These are phyloP conservation scores for Emericellopsis terricola DNA, from an alignment of 495 filamentous ascomycete species.

Conservation along the genomic window DNA sequence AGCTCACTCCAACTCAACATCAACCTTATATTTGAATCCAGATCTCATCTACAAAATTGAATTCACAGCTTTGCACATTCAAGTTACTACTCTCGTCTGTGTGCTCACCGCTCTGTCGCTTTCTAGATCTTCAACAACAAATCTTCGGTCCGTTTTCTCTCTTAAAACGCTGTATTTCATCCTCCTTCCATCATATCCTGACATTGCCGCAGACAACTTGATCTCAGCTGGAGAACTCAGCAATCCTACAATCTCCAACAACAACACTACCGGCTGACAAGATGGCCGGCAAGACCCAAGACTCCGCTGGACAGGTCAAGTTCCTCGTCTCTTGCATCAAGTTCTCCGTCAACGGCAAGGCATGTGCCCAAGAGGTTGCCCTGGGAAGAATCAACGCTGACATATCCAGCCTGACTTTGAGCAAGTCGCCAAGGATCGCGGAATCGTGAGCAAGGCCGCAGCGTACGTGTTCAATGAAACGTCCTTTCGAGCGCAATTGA, in stretches of 20 bases:
- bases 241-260: neutral
- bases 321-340: conserved; percentile 49
- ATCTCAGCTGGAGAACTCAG: neutral
- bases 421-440: conserved; percentile 42
- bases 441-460: conserved; percentile 42
- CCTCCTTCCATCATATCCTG: neutral
- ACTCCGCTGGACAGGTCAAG: conserved; percentile 36
- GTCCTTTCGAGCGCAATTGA: neutral
- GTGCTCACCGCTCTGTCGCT: neutral
- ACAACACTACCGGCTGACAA: too few species aligned
- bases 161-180: neutral
- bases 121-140: neutral
- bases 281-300: conserved; percentile 5
- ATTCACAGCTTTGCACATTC: too few species aligned
- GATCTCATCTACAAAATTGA: too few species aligned
- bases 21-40: too few species aligned
- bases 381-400: conserved; percentile 5
- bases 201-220: neutral
- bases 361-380: conserved; percentile 9
- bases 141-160: too few species aligned
- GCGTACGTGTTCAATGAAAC: conserved; percentile 54
- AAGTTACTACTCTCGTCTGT: too few species aligned
- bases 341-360: conserved; percentile 35
- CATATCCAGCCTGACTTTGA: conserved; percentile 36
- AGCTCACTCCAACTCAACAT: too few species aligned